These are phyloP conservation scores for Mortierella sp. DNA, from an alignment of 371 early-diverging fungal genomes.

Conservation along the genomic window DNA sequence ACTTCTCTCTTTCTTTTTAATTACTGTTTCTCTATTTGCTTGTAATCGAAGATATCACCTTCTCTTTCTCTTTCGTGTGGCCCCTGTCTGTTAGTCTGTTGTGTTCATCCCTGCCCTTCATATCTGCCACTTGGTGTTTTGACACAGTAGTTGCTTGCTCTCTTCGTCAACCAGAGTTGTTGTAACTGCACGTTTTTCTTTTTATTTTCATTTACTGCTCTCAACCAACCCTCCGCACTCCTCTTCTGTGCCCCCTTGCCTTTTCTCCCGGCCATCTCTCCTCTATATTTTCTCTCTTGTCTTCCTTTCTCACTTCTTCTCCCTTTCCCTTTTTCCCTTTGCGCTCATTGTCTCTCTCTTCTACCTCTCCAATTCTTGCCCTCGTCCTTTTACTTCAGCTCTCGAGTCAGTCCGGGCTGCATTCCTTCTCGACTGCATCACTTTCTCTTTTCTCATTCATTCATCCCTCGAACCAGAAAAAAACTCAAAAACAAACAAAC, in stretches of 20 bases:
- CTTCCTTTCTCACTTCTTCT: background rate
- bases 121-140: no score
- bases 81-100: background rate
- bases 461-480: background rate
- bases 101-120: no score
- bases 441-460: background rate
- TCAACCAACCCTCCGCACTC: no score
- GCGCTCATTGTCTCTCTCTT: slow-evolving; percentile 2
- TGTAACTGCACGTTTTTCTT: background rate
- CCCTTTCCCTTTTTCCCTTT: background rate
- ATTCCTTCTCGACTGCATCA: background rate
- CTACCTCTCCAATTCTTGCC: background rate
- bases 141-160: no score
- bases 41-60: no score
- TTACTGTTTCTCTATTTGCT: no score
- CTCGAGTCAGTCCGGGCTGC: background rate
- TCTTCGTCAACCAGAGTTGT: no score
- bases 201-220: no score
- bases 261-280: no score
- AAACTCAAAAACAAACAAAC: background rate
- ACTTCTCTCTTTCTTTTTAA: no score
- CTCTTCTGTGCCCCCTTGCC: no score
- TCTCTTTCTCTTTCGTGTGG: background rate
- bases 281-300: no score
- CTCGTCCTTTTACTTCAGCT: background rate